Evolutionary conservation across 305 asterid genomes (phyloP), one percentile per base, ranked within the genome.

Genomic region (Petunia hybrid): DNA sequence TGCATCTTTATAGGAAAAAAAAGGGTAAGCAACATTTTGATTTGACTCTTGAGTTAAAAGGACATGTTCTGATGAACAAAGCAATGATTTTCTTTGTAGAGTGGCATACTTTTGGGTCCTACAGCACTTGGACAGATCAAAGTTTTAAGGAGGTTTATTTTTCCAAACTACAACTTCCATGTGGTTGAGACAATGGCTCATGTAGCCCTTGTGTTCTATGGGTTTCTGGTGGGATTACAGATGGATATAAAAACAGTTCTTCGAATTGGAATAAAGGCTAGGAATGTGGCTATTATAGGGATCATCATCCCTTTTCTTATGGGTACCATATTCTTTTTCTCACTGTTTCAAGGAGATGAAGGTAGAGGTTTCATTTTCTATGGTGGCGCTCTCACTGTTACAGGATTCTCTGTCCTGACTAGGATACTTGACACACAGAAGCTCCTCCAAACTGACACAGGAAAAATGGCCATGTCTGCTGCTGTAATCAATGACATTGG

Each of bases 111-210:
- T 57, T 67, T 93, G 71, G 97, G 99, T 41, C 98, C 99, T 9
- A 87, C 98, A 6, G 87, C 48, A 13, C 83, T 94, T 8, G 99
- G 98, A 56, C 87, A 89, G 79, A 76, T 87, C 9, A 1, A 80
- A 5, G 4, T 56, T 53, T 87, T 77, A 84, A 85, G 86, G 66
- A 83, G 81, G 83, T 35, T 82, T 35, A 0, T 91, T 9, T 96
- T 93, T 87, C 98, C 98, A 31, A 87, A 80, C 73, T 96, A 88
- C 65, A 87, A 93, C 8, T 90, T 91, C 87, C 84, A 79, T 71
- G 82, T 90, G 8, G 65, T 96, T 71, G 98, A 96, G 91, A 97
- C 98, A 59, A 89, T 96, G 92, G 97, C 98, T 36, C 99, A 96
- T 71, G 76, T 94, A 36, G 84, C 95, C 85, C 85, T 96, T 9